Conservation (phyloP, 805 yeast genomes). For the Teunomyces barrocoloradensis region DNA sequence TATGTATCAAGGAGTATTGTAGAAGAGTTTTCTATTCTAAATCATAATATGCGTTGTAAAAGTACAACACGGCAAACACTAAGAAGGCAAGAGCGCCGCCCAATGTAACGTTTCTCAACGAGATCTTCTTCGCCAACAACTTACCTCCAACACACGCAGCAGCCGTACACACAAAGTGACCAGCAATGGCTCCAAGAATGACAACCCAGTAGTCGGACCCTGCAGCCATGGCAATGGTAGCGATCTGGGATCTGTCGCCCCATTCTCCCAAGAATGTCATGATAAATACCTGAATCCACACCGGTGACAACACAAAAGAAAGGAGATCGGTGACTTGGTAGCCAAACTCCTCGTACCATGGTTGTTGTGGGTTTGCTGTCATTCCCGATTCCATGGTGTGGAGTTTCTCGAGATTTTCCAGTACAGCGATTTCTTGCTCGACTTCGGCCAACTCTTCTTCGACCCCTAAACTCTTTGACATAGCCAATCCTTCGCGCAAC, state of each 20-base stretch:
- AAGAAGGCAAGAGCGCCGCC: conserved; percentile 90
- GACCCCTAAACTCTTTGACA: conserved; percentile 82
- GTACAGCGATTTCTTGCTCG: conserved; percentile 81
- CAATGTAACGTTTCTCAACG: conserved; percentile 87
- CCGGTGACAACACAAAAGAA: conserved; percentile 70
- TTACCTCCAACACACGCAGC: conserved; percentile 95
- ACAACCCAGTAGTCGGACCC: conserved; percentile 90
- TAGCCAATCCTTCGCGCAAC: conserved; percentile 74
- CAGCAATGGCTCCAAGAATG: conserved; percentile 83
- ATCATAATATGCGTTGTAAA: conserved; percentile 57
- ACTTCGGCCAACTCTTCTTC: conserved; percentile 96
- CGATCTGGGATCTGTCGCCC: conserved; percentile 98
- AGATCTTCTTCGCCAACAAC: conserved; percentile 80
- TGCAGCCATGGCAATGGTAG: conserved; percentile 98
- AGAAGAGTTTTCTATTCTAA: conserved; percentile 11
- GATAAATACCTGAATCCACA: conserved; percentile 89
- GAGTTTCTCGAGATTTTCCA: conserved; percentile 50
- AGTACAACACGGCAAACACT: conserved; percentile 75
- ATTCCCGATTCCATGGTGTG: conserved; percentile 61
- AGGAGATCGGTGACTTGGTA: conserved; percentile 54
- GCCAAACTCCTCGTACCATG: conserved; percentile 27
- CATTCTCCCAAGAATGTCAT: conserved; percentile 98
- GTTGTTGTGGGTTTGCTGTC: conserved; percentile 7
- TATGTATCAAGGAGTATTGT: conserved; percentile 33
- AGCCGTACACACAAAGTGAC: conserved; percentile 84